phyloP scores from a whole-genome alignment of 2,329 filamentous ascomycete species.

The Onygena corvina region DNA sequence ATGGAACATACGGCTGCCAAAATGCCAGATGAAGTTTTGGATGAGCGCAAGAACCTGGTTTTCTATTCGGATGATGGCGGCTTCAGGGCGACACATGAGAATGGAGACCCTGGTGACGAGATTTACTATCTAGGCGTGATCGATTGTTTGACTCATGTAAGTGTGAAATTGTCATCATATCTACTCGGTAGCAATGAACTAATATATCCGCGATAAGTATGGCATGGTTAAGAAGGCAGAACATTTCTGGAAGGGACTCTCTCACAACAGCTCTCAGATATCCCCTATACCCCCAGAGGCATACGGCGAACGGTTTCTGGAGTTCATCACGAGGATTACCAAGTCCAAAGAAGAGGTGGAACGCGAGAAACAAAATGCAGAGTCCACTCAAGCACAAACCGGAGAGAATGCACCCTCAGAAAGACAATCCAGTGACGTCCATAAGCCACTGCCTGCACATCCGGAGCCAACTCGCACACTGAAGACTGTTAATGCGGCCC shows the following conservation, averaged over 20 bases:
- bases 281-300: slow-evolving; percentile 80
- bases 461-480: slow-evolving; percentile 51
- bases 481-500: slow-evolving; percentile 45
- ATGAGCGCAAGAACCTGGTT: slow-evolving; percentile 62
- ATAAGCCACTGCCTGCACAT: slow-evolving; percentile 32
- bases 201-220: slow-evolving; percentile 47
- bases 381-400: slow-evolving; percentile 20
- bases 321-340: slow-evolving; percentile 81
- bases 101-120: slow-evolving; percentile 71
- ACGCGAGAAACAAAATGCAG: slow-evolving; percentile 31
- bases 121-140: slow-evolving; percentile 98
- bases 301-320: slow-evolving; percentile 87
- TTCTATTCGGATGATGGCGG: slow-evolving; percentile 94
- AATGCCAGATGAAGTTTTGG: slow-evolving; percentile 82
- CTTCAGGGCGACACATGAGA: slow-evolving; percentile 82
- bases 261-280: slow-evolving; percentile 71
- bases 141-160: slow-evolving; percentile 91
- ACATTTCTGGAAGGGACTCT: slow-evolving; percentile 92
- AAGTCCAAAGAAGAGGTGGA: slow-evolving; percentile 78
- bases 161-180: slow-evolving; percentile 29
- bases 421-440: background rate
- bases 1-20: slow-evolving; percentile 70
- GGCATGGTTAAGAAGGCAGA: slow-evolving; percentile 89
- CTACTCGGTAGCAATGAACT: background rate
- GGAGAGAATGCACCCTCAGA: slow-evolving; percentile 9